Conservation (phyloP, 352 stramenopile species). For the Halophytophthora batemanensis region DNA sequence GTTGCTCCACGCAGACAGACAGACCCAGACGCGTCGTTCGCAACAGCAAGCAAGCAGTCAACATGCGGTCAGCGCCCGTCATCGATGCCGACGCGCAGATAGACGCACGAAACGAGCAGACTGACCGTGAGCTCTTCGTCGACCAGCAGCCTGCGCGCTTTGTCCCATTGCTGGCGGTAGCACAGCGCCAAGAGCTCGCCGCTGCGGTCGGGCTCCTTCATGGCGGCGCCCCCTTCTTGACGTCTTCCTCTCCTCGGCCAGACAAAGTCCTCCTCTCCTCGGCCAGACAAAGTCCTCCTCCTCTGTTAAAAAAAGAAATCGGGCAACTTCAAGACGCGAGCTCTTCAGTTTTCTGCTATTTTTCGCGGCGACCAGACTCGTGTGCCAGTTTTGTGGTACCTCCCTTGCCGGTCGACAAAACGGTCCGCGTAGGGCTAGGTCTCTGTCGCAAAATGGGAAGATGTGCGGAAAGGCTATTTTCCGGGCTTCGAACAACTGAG, state of each 20-base stretch:
- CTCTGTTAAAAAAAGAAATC: conserved; percentile 24
- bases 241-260: background rate
- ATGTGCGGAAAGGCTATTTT: background rate
- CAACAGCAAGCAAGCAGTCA: background rate
- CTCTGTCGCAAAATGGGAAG: background rate
- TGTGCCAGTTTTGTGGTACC: no score
- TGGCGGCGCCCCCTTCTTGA: background rate
- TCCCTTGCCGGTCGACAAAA: no score
- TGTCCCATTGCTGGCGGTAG: conserved; percentile 34
- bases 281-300: conserved; percentile 10
- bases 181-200: conserved; percentile 38
- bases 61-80: no score
- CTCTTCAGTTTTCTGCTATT: conserved; percentile 17
- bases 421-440: background rate
- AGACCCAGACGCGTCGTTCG: no score
- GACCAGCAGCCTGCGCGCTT: conserved; percentile 15
- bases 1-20: background rate
- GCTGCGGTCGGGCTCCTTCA: conserved; percentile 30
- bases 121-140: conserved; percentile 15
- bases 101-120: no score
- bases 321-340: conserved; percentile 24
- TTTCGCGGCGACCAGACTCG: conserved; percentile 4
- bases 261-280: conserved; percentile 9
- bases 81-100: no score
- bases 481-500: background rate